Base-by-base conservation (phyloP, 495 filamentous ascomycete species). In the Podospora pseudoanserina region DNA sequence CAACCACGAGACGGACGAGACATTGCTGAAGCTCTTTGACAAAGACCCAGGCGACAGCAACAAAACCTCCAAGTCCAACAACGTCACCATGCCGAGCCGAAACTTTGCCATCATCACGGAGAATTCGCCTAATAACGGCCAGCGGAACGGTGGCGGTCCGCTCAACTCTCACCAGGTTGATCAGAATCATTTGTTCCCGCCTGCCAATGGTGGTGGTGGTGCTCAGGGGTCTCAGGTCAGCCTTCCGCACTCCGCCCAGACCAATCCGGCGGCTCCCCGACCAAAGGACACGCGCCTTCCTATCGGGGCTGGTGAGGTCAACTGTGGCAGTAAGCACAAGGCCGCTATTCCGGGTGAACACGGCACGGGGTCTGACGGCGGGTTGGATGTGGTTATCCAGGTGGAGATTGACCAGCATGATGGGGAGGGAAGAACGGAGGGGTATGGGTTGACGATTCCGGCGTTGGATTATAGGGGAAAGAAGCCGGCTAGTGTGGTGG, bases 101-200 rank as follows among this genome's bases (percentile, higher is more conserved):
- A 97, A 97, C 79, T 97, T 90, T 76, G 90, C 93, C 67, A 88
- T 89, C 67, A 86, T 98, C 68, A 91, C 90, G 39, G 92, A 96
- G 67, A 86, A 86, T 71, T 81, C 80, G 7, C 81, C 82, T 68
- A 83, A 82, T 65, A 71, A 77, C 58, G 77, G 11, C 26, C 58
- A 32, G n/a, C n/a, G 54, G 55, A 57, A 71, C 68, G 63, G 65
- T 26, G 65, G 71, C 19, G 68, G 20, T 20, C 30, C 68, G 59
- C 27, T 28, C 53, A 30, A 59, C 60, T 65, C 68, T 55, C 59
- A 61, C 59, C 39, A 49, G 39, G 39, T 49, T 13, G 39, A 49
- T 11, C 39, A 49, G 39, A 49, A 49, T 11, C 28, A 61, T 67
- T 4, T 6, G 59, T 34, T 53, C 64, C 19, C 32, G 63, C 53